Evolutionary conservation across 2,329 filamentous ascomycete genomes (phyloP).

Genomic region (Cytospora paraplurivora): DNA sequence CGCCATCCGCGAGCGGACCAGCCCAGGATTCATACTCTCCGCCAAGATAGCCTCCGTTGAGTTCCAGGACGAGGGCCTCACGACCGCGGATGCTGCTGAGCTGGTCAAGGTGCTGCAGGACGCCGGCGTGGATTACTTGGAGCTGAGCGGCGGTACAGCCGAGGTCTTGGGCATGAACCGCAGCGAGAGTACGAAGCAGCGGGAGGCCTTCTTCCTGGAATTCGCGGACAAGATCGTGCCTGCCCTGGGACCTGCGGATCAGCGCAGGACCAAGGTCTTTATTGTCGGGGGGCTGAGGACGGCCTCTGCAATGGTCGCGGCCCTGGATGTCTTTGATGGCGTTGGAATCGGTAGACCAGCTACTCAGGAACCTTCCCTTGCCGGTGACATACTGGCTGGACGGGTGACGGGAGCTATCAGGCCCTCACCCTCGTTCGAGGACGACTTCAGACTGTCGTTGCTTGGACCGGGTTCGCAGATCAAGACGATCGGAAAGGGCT

Average conservation of each 20-base stretch:
- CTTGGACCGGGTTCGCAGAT: constrained; percentile 11
- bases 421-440: background rate
- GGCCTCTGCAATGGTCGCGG: constrained; percentile 58
- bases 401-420: constrained; percentile 28
- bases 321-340: constrained; percentile 59
- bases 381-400: constrained; percentile 35
- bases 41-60: constrained; percentile 62
- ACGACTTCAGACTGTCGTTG: constrained; percentile 1
- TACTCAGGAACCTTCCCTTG: constrained; percentile 38
- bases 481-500: constrained; percentile 5
- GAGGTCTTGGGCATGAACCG: constrained; percentile 55
- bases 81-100: constrained; percentile 51
- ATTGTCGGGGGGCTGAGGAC: constrained; percentile 62
- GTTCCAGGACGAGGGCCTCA: constrained; percentile 56
- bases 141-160: constrained; percentile 63
- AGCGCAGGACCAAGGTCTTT: constrained; percentile 57
- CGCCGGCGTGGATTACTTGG: constrained; percentile 57
- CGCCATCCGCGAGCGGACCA: constrained; percentile 38
- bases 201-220: constrained; percentile 63
- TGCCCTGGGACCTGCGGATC: constrained; percentile 35
- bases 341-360: constrained; percentile 54
- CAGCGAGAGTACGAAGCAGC: constrained; percentile 55
- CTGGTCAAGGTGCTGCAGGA: constrained; percentile 50
- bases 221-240: constrained; percentile 57
- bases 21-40: constrained; percentile 45